Evolutionary conservation across 495 filamentous ascomycete genomes (phyloP).

Genomic region (Penicillium canariense): DNA sequence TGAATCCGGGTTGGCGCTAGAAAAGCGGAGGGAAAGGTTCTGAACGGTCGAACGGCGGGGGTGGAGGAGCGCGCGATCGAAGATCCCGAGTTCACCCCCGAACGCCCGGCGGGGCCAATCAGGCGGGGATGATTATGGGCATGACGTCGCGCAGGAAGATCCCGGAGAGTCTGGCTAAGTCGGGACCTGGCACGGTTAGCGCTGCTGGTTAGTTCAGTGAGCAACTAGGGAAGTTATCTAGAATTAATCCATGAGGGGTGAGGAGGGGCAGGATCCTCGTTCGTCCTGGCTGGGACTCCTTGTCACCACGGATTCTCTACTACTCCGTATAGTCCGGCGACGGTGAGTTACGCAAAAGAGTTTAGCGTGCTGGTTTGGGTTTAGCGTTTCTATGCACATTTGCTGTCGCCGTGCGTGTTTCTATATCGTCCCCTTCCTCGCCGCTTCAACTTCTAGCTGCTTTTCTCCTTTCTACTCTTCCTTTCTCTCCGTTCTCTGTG

Average conservation of each 20-base stretch:
- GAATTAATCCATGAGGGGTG: background rate
- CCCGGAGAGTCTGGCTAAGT: conserved; percentile 7
- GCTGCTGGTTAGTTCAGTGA: too few species aligned
- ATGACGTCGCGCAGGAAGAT: conserved; percentile 27
- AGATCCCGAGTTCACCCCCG: conserved; percentile 21
- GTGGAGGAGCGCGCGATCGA: conserved; percentile 1
- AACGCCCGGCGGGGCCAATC: conserved; percentile 21
- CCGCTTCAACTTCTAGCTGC: background rate
- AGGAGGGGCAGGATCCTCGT: background rate
- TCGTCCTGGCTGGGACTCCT: background rate
- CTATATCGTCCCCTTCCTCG: too few species aligned
- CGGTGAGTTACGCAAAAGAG: background rate
- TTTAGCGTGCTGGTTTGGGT: background rate
- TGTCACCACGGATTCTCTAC: background rate
- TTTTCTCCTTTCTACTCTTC: background rate
- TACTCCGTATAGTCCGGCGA: too few species aligned
- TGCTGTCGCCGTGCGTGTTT: too few species aligned
- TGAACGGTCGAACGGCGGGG: conserved; percentile 1
- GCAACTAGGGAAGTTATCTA: too few species aligned
- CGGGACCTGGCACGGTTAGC: too few species aligned
- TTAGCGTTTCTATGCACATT: background rate
- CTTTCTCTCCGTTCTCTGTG: background rate
- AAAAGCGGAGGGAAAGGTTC: background rate
- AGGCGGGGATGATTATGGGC: conserved; percentile 19
- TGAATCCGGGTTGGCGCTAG: background rate